Base-by-base conservation (phyloP, 139 green algal species). In the Coccomyxa sp. region DNA sequence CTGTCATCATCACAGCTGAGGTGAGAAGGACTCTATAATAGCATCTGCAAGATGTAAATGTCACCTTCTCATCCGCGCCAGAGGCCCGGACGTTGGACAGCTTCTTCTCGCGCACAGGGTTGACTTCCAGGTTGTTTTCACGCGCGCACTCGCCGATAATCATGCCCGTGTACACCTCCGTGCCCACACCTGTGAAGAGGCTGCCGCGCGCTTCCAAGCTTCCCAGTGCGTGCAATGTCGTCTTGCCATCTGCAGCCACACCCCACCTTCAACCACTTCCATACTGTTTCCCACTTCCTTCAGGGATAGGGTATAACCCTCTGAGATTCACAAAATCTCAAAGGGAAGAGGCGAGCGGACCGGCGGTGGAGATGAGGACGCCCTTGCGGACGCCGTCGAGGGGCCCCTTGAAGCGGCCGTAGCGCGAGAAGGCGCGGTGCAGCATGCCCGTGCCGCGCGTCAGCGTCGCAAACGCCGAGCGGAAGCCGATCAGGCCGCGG, bases 21-120 rank as follows among this genome's bases (percentile, higher is more conserved):
- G 38, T 51, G 38, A 51, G 3, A 3, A 51, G 7, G n/a, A 11
- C 38, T 51, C 38, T 11, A 11, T 7, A 51, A 51, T 7, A 51
- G 38, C 38, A 51, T 51, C 38, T 51, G 38, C 38, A 51, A 11
- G 38, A 51, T 7, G 3, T 7, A 51, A 51, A 51, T 51, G 4
- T 71, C 28, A 97, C 82, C 80, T 92, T 94, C 59, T 98, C 95
- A 15, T 98, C 95, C 0, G 87, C 88, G 18, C 82, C 78, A 23
- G 90, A 85, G n/a, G 82, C 88, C 18, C 95, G 88, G 57, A 98
- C 89, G 80, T 98, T 98, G 57, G 88, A 95, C 23, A 96, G 89
- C 86, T 96, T 92, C 93, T 98, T 98, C 81, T 93, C 94, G 0
- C 90, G 88, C 12, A 92, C 88, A 0, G 93, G 90, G 89, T 98